Evolutionary conservation across 1,139 yeast species (phyloP), one percentile per base, ranked within the genome.

Genomic region (Scheffersomyces stambukii): DNA sequence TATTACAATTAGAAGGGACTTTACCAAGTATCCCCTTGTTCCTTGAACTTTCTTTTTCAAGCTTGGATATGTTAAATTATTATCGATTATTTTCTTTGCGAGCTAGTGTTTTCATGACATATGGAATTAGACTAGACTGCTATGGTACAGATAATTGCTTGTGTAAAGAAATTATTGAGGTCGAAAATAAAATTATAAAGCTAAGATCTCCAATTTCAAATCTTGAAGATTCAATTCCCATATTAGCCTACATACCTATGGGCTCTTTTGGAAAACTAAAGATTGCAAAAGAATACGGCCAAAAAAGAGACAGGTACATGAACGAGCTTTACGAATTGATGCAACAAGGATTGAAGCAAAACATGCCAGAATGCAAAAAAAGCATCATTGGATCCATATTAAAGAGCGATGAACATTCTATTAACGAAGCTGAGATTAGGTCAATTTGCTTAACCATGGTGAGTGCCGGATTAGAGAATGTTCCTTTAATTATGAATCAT

Each of bases 391-490:
- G 77, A 3, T 50, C 52, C 25, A 43, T 66, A 13, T 48, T 54
- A 7, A 13, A 31, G 22, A 33, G 19, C 23, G 43, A 42, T 25
- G 7, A 11, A 11, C 19, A 19, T 17, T 24, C 10, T 37, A 69
- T 17, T 50, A 54, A 27, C 4, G 52, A 48, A 1, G 52, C 53
- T 3, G 86, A 81, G 44, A 51, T 80, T 27, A 66, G 67, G 31
- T 75, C 85, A 27, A 66, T 80, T 6, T 81, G 89, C 46, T 56
- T 82, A 25, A 79, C 91, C 0, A 75, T 81, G 80, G 79, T 82
- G 0, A 79, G 88, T 41, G 91, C 91, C 4, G 93, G 93, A 0
- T 55, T 82, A 19, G 91, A 82, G 46, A 82, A 83, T 36, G 75
- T 81, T 1, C 81, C 89, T 0, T 60, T 81, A 17, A 80, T 75